Conservation (phyloP, 345 rosid species). For the Lepidium aucheri region DNA sequence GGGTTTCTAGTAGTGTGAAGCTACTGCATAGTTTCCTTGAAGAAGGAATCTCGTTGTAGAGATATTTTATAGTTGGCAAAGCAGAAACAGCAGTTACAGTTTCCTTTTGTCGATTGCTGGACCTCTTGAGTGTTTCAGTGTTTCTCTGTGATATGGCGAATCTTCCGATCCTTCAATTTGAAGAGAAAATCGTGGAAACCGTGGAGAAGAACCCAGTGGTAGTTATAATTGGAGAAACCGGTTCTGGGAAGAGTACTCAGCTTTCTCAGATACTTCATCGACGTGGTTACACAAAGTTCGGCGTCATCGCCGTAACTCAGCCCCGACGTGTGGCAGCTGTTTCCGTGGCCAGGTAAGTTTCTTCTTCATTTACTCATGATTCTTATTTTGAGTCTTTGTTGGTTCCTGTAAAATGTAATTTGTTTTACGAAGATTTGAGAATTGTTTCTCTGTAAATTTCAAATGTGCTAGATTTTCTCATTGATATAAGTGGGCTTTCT, state of each 20-base stretch:
- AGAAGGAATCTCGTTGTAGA: not conserved
- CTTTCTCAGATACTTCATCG: slow-evolving; percentile 93
- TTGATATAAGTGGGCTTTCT: not conserved
- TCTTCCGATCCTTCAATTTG: slow-evolving; percentile 77
- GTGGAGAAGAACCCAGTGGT: slow-evolving; percentile 69
- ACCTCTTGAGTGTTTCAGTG: not conserved
- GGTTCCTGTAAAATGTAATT: not conserved
- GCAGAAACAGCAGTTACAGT: not conserved
- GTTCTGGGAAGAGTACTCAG: slow-evolving; percentile 97
- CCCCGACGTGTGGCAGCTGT: slow-evolving; percentile 98
- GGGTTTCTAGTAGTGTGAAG: not conserved
- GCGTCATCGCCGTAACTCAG: slow-evolving; percentile 76
- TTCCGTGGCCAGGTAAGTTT: slow-evolving; percentile 68
- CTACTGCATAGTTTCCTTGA: not conserved
- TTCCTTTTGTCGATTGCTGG: not conserved
- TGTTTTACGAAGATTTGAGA: not conserved
- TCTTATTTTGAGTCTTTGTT: not conserved
- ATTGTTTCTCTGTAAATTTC: no score
- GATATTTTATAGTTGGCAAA: not conserved
- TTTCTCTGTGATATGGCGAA: slow-evolving; percentile 36
- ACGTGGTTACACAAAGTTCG: slow-evolving; percentile 65
- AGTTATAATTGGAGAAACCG: slow-evolving; percentile 84
- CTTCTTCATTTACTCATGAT: not conserved
- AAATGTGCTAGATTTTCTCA: not conserved
- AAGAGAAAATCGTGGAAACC: slow-evolving; percentile 60